phyloP scores from a whole-genome alignment of 805 yeast species.

The Metschnikowia dekortorum region DNA sequence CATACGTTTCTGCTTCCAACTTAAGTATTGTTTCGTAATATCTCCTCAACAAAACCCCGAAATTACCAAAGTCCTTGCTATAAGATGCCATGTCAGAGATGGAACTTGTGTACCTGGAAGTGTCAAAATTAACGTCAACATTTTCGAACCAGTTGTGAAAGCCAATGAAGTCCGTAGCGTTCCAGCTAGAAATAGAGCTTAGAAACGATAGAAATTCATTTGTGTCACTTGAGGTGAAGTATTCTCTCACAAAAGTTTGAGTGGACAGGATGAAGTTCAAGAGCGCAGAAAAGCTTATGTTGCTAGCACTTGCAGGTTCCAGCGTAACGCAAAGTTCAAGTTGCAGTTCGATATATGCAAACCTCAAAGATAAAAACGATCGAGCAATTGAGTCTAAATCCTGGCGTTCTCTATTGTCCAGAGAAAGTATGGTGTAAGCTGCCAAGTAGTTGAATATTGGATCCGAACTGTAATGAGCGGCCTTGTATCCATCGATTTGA shows the following conservation, averaged over 20 bases:
- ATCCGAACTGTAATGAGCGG: not conserved
- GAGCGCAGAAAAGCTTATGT: conserved; percentile 25
- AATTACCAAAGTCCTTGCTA: not conserved
- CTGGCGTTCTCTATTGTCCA: conserved; percentile 12
- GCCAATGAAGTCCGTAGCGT: conserved; percentile 25
- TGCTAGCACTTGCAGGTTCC: not conserved
- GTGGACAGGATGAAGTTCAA: conserved; percentile 35
- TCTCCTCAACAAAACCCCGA: not conserved
- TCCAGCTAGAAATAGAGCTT: conserved; percentile 22
- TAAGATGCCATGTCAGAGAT: not conserved
- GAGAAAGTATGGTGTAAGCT: conserved; percentile 28
- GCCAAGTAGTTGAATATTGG: conserved; percentile 31
- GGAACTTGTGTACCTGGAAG: not conserved
- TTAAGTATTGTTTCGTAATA: not conserved
- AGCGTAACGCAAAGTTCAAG: not conserved
- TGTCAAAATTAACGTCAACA: conserved; percentile 7
- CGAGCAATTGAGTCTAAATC: conserved; percentile 20
- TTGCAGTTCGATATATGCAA: conserved; percentile 12
- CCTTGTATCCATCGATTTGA: not conserved
- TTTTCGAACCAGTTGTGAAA: conserved; percentile 31
- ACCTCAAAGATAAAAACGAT: conserved; percentile 24
- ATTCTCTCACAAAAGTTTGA: conserved; percentile 21
- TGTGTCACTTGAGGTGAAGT: conserved; percentile 16
- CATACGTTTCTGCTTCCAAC: not conserved
- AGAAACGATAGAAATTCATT: conserved; percentile 15